Base-by-base conservation (phyloP, 2,329 filamentous ascomycete species). In the Sarocladiaceae sp. region DNA sequence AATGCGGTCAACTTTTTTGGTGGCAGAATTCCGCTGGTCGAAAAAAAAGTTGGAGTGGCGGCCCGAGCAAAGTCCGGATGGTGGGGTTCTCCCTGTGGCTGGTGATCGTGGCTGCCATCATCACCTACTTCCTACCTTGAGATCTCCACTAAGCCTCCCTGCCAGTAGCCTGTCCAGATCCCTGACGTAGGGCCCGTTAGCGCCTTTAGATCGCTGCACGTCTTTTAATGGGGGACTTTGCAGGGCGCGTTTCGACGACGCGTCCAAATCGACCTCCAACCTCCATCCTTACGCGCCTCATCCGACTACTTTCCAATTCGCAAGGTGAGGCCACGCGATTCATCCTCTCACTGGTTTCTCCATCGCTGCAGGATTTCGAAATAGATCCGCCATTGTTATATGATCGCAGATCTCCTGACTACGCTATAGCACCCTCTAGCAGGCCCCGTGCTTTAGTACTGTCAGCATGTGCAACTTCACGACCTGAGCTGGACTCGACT, bases 1-100 rank as follows among this genome's bases (percentile, higher is more conserved):
- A 27, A 27, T 41, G 23, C 37, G 23, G 37, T 41, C 23, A 41
- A 41, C 37, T 41, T 41, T 39, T 41, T 29, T 41, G 37, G 20
- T 41, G 37, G 37, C 37, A 27, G 23, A 41, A 41, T 29, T 11
- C 23, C 13, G 15, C 42, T 33, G 33, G 33, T 51, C 45, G 52
- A 53, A 61, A 62, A 63, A 63, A 64, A 62, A 63, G 57, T 53
- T 53, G 53, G 50, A 44, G 51, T 53, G 55, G 61, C 52, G 58
- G 51, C 53, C 57, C 48, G 37, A 48, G 46, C 62, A 64, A 57
- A 62, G 48, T 63, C 61, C 59, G 62, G 27, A 41, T 50, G 45
- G 56, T 61, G 59, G 59, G 58, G 52, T 51, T 41, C 9, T 6
- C 16, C 15, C 6, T 41, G 37, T 41, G 37, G 37, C 37, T 41